Evolutionary conservation across 2,329 filamentous ascomycete genomes (phyloP).

Genomic region (Fusarium solani-melongenae): DNA sequence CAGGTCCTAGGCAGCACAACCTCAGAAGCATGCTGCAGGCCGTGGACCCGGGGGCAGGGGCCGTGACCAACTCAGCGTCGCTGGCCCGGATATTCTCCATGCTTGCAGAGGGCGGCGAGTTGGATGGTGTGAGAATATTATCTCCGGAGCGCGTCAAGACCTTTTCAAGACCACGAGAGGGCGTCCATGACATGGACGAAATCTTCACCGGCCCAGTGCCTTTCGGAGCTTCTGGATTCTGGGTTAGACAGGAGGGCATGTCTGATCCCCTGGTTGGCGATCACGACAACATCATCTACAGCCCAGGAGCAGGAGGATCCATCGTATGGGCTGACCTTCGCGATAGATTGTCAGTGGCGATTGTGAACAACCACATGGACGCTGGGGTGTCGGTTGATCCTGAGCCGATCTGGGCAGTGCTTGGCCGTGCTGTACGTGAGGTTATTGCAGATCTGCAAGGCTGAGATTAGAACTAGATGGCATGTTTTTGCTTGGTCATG

Average conservation of each 20-base stretch:
- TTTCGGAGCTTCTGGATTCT: neutral
- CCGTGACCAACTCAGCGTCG: neutral
- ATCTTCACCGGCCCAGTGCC: slow-evolving; percentile 3
- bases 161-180: neutral
- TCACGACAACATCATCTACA: slow-evolving; percentile 3
- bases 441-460: neutral
- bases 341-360: neutral
- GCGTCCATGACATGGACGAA: neutral
- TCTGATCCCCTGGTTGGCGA: neutral
- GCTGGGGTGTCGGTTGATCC: neutral
- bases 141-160: neutral
- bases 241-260: neutral
- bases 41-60: slow-evolving; percentile 13
- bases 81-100: slow-evolving; percentile 13
- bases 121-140: neutral
- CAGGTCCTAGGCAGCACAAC: slow-evolving; percentile 3
- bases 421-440: neutral
- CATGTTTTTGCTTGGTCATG: neutral
- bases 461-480: neutral
- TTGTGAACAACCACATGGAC: slow-evolving; percentile 10
- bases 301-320: slow-evolving; percentile 9
- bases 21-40: slow-evolving; percentile 6
- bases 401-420: neutral
- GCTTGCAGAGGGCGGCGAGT: slow-evolving; percentile 13
- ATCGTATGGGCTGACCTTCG: slow-evolving; percentile 7